phyloP scores from a whole-genome alignment of 192 early-diverging fungal genomes.

The Phycomyces nitens region DNA sequence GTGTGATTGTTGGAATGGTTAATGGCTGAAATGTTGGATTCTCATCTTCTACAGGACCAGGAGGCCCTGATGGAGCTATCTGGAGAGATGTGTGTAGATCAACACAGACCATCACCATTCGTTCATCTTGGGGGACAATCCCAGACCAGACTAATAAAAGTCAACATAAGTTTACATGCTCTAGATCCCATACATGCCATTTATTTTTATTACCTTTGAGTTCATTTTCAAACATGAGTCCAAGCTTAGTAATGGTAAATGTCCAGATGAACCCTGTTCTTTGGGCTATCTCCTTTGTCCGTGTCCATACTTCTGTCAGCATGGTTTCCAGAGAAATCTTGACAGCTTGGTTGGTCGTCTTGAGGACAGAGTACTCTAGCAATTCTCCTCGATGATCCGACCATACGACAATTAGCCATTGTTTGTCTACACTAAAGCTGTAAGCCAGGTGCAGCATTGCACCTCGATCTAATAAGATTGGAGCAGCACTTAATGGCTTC shows the following conservation, averaged over 20 bases:
- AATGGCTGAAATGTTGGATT: constrained; percentile 6
- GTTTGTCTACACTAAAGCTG: constrained; percentile 41
- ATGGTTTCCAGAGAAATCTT: constrained; percentile 10
- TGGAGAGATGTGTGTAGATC: neutral
- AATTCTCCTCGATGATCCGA: constrained; percentile 45
- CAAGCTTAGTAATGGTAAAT: constrained; percentile 43
- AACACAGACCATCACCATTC: neutral
- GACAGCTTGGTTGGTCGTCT: neutral
- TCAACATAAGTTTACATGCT: neutral
- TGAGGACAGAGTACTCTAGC: constrained; percentile 34
- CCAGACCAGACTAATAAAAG: neutral
- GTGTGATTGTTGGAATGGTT: constrained; percentile 1
- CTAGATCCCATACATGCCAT: no score
- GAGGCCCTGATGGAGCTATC: neutral
- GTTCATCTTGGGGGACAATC: neutral
- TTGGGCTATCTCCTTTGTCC: constrained; percentile 35
- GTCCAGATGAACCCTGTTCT: constrained; percentile 37
- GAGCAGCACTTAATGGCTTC: constrained; percentile 32
- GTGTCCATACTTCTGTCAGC: constrained; percentile 41
- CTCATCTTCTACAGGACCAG: neutral
- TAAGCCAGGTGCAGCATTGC: constrained; percentile 47
- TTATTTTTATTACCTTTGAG: constrained; percentile 10
- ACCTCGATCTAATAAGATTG: constrained; percentile 18
- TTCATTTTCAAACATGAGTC: constrained; percentile 40
- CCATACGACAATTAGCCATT: constrained; percentile 46